These are phyloP conservation scores for Coprinopsis sp. DNA, from an alignment of 768 basidiomycete species.

Conservation along the genomic window DNA sequence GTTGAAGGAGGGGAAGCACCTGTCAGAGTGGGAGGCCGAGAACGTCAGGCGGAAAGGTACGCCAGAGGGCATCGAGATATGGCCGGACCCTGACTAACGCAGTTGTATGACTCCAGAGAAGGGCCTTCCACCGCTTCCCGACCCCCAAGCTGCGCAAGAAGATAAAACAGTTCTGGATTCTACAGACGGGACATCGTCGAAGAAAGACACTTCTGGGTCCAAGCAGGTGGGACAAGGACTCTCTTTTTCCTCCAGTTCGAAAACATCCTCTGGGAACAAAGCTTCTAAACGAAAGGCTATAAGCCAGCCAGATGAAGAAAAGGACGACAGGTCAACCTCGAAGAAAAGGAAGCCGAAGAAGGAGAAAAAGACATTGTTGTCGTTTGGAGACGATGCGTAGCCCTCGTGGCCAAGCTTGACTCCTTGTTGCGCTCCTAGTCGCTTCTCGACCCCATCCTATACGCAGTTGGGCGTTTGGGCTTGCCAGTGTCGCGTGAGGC, in stretches of 20 bases:
- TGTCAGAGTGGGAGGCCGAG: constrained; percentile 73
- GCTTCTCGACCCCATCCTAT: too few relatives aligned
- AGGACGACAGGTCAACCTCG: constrained; percentile 29
- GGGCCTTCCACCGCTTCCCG: constrained; percentile 53
- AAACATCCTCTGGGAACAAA: constrained; percentile 27
- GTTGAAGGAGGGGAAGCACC: constrained; percentile 82
- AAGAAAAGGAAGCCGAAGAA: constrained; percentile 58
- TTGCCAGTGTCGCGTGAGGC: too few relatives aligned
- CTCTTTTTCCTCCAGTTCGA: constrained; percentile 41
- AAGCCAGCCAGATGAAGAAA: constrained; percentile 24
- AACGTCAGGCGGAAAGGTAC: constrained; percentile 75
- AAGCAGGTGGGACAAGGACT: constrained; percentile 24
- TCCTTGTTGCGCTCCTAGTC: too few relatives aligned
- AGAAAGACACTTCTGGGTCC: constrained; percentile 16
- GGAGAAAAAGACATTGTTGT: constrained; percentile 43
- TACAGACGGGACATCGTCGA: constrained; percentile 18
- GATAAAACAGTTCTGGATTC: constrained; percentile 14
- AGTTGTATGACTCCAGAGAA: constrained; percentile 39
- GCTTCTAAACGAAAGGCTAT: constrained; percentile 39
- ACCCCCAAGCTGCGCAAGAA: constrained; percentile 24
- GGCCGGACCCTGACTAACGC: constrained; percentile 1
- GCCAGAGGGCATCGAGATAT: too few relatives aligned
- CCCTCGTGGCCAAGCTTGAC: too few relatives aligned
- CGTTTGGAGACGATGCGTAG: constrained; percentile 55
- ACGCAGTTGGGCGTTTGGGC: too few relatives aligned